Base-by-base conservation (phyloP, 768 basidiomycete species). In the Boletus coccyginus region DNA sequence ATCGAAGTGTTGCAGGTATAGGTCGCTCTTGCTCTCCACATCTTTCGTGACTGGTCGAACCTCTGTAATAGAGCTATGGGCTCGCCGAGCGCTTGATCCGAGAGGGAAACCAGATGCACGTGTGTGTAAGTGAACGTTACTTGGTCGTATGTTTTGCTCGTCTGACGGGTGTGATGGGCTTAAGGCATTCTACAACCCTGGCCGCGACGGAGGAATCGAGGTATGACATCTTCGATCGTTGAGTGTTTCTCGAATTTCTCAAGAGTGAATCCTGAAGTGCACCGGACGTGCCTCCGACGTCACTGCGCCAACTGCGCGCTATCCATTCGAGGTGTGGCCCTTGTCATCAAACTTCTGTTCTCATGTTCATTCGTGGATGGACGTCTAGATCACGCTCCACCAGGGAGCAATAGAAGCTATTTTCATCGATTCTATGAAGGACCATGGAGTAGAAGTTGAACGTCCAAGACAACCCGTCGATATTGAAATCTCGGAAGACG, bases 111-210 rank as follows among this genome's bases (percentile, higher is more conserved):
- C 27, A 27, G 27, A 27, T 27, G 27, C 27, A 27, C 27, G 5
- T 27, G 27, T 27, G 27, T 27, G 27, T 27, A 27, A 5, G 27
- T 27, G 27, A 27, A 27, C 27, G 27, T 27, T 27, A 27, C 27
- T 27, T 27, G 27, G 27, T 27, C 27, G 27, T 27, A 27, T 27
- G 5, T 27, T 27, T 27, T 27, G 5, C 27, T 27, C 27, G 27
- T 27, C 27, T 27, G 88, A 7, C 77, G 13, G 17, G 6, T 5
- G 9, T 43, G 40, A 7, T 33, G 21, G 2, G 5, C 50, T 38
- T 3, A 46, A 91, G 89, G 84, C 88, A 8, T 90, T 90, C 68
- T 91, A 90, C 63, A 87, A 89, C 61, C 88, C 89, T 4, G 74
- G 77, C 21, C 70, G 75, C 1, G 62, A 77, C 33, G 86, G 85